Evolutionary conservation across 768 basidiomycete genomes (phyloP).

Genomic region (Tephrocybe sp.): DNA sequence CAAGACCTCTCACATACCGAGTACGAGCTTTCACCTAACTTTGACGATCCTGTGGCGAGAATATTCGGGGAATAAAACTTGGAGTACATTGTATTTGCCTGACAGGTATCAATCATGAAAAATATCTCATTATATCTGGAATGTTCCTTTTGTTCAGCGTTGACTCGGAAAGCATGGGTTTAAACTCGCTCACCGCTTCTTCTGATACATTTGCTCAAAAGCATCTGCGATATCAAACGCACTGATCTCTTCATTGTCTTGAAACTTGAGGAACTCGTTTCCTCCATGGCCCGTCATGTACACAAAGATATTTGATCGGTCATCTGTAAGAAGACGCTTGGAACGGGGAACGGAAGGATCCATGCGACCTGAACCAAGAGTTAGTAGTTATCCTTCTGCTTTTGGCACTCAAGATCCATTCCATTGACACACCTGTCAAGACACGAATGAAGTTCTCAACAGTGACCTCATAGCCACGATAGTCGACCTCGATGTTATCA

Average conservation of each 20-base stretch:
- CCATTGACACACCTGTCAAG: conserved; percentile 71
- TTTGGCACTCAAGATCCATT: neutral
- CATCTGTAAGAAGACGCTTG: conserved; percentile 89
- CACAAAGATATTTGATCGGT: conserved; percentile 89
- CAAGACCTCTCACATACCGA: conserved; percentile 54
- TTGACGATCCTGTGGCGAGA: conserved; percentile 85
- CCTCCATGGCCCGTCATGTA: conserved; percentile 99
- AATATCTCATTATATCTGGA: conserved; percentile 89
- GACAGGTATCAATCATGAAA: conserved; percentile 98
- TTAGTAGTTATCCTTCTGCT: neutral
- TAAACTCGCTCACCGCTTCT: conserved; percentile 63
- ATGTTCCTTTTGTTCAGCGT: neutral
- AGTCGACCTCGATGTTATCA: conserved; percentile 97
- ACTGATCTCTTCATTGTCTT: conserved; percentile 97
- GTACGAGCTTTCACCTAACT: conserved; percentile 86
- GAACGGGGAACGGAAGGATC: conserved; percentile 84
- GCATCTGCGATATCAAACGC: conserved; percentile 98
- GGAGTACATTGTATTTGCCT: conserved; percentile 94
- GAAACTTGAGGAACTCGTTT: conserved; percentile 98
- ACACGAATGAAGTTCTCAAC: conserved; percentile 95
- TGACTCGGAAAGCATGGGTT: neutral
- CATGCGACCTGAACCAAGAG: conserved; percentile 60
- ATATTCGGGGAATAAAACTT: conserved; percentile 94
- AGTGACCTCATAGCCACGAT: conserved; percentile 96
- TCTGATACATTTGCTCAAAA: conserved; percentile 98